Percentiles rank a stretch among this genome's conserved stretches.
Conservation (phyloP, 805 yeast genomes). For the Suhomyces vadensis region DNA sequence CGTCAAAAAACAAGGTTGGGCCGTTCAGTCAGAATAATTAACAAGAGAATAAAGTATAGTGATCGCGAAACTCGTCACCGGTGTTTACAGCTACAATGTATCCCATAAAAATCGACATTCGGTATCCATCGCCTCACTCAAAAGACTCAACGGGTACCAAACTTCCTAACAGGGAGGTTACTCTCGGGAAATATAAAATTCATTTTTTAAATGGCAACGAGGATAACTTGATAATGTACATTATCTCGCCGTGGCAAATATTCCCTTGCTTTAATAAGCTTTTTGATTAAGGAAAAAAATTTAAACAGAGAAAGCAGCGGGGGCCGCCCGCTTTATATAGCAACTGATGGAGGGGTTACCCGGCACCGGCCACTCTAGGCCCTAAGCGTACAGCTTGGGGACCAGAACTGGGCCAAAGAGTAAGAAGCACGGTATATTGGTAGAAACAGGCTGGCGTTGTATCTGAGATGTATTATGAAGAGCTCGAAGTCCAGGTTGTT, state of each 20-base stretch:
- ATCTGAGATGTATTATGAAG: too few species aligned
- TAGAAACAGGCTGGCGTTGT: too few species aligned
- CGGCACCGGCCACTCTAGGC: neutral
- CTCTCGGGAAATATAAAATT: slow-evolving; percentile 52
- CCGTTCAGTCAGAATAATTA: too few species aligned
- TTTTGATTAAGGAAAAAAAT: slow-evolving; percentile 53
- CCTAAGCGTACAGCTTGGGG: too few species aligned
- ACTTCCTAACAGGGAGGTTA: slow-evolving; percentile 60
- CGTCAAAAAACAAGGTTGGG: too few species aligned
- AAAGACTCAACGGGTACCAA: slow-evolving; percentile 52
- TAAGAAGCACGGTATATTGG: too few species aligned
- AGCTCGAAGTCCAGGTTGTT: too few species aligned
- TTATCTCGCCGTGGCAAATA: slow-evolving; percentile 70
- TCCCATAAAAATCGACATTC: slow-evolving; percentile 60
- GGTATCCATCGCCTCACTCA: slow-evolving; percentile 53
- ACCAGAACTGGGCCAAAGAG: too few species aligned
- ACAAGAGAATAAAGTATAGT: too few species aligned
- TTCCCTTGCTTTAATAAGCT: slow-evolving; percentile 51
- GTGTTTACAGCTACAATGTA: slow-evolving; percentile 24
- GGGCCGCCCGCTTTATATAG: slow-evolving; percentile 10
- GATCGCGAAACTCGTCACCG: too few species aligned
- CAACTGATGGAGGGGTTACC: slow-evolving; percentile 1
- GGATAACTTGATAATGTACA: slow-evolving; percentile 59
- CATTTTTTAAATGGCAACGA: slow-evolving; percentile 59
- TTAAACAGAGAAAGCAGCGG: slow-evolving; percentile 6